Conservation (phyloP, 176 grass and related monocot species). For the maize (Zea mays) region Zm-B73-REFERENCE-NAM-5.0 NC_050104.1:22458501-22459000, state of each 20-base stretch:
- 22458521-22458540: not conserved
- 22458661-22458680: not conserved
- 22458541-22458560: not conserved
- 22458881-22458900: not conserved
- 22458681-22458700: not conserved
- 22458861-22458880: not conserved
- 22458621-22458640: not conserved
- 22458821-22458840: not conserved
- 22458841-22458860: conserved; percentile 9
- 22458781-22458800: not conserved
- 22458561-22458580: not conserved
- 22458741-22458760: conserved; percentile 7
- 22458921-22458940: not conserved
- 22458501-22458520: not conserved
- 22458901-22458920: conserved; percentile 35
- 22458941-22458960: conserved; percentile 1
- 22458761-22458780: conserved; percentile 4
- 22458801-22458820: not conserved
- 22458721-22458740: conserved; percentile 8
- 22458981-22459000: conserved; percentile 5
- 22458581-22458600: too few species aligned
- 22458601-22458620: too few species aligned
- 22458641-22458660: not conserved
- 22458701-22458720: not conserved
- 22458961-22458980: not conserved